Evolutionary conservation across 2,329 filamentous ascomycete species (phyloP), one percentile per base, ranked within the genome.

Genomic region (Neurospora crassa): DNA sequence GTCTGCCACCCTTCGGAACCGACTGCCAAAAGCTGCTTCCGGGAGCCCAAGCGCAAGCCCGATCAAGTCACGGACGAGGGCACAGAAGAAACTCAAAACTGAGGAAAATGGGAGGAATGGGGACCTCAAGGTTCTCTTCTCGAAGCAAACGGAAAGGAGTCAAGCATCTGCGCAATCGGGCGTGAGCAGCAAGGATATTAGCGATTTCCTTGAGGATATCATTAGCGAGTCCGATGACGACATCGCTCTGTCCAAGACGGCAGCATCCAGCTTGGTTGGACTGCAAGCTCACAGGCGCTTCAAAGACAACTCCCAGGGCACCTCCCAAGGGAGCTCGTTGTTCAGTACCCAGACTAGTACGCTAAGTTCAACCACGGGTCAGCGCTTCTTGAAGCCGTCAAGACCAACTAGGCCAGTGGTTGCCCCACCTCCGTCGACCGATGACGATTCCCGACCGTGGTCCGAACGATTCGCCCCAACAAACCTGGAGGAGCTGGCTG

Each of bases 401-500:
- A 69, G 20, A 11, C 70, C 68, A 24, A 12, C 70, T 6, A 45
- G 14, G 24, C 34, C 16, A 41, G 47, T 20, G 40, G 34, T 16
- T 3, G 45, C 77, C 2, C 74, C 77, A 24, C 77, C 75, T 14
- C 76, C 76, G 18, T 75, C 76, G 8, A 74, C 74, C 3, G 82
- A 84, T 68, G 84, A 88, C 43, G 90, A 93, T 74, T 81, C 84
- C 68, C 87, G 91, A 69, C 94, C 95, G 3, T 98, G 95, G 95
- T 92, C 92, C 18, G 94, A 97, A 76, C 89, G 90, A 75, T 98
- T 93, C 80, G 90, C 88, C 2, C 95, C 95, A 0, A 77, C 80
- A 2, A 91, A 87, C 75, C 80, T 97, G 14, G 90, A 94, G 18
- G 95, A 98, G 81, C 84, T 99, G 67, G 95, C 92, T 0, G 95